Conservation (phyloP, 2,329 filamentous ascomycete species). For the Ascochyta rabiei region DNA sequence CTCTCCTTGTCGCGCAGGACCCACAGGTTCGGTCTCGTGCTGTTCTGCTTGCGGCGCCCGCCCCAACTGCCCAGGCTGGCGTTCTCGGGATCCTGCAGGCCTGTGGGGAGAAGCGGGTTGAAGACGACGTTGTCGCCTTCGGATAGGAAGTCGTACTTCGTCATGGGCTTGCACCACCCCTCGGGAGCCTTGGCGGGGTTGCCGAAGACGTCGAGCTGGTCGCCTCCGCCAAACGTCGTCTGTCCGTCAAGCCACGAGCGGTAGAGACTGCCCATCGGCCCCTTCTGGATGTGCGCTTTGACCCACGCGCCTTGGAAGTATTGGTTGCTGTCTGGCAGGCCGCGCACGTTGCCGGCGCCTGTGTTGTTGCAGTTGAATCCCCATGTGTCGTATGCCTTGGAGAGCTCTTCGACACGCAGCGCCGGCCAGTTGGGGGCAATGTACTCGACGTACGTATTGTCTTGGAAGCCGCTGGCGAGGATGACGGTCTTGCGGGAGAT, state of each 20-base stretch:
- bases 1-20: not conserved
- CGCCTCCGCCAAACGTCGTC: slow-evolving; percentile 48
- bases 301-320: slow-evolving; percentile 50
- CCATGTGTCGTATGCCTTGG: slow-evolving; percentile 14
- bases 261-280: slow-evolving; percentile 45
- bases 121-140: slow-evolving; percentile 25
- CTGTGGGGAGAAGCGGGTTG: slow-evolving; percentile 10
- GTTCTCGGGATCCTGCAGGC: slow-evolving; percentile 31
- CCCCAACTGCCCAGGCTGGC: not conserved
- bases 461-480: slow-evolving; percentile 19
- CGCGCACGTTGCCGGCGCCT: slow-evolving; percentile 15
- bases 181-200: slow-evolving; percentile 46
- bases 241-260: slow-evolving; percentile 54
- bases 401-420: slow-evolving; percentile 15
- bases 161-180: slow-evolving; percentile 18
- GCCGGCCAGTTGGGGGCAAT: slow-evolving; percentile 14
- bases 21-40: not conserved
- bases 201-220: slow-evolving; percentile 45
- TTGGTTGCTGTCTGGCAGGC: slow-evolving; percentile 9
- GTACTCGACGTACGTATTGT: slow-evolving; percentile 15
- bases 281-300: slow-evolving; percentile 56
- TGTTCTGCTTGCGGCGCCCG: slow-evolving; percentile 1
- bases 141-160: slow-evolving; percentile 13
- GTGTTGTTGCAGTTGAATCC: slow-evolving; percentile 17
- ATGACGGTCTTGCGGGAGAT: slow-evolving; percentile 16